phyloP scores from a whole-genome alignment of 1,284 basidiomycete species.

The Phenoliferia sp. region DNA sequence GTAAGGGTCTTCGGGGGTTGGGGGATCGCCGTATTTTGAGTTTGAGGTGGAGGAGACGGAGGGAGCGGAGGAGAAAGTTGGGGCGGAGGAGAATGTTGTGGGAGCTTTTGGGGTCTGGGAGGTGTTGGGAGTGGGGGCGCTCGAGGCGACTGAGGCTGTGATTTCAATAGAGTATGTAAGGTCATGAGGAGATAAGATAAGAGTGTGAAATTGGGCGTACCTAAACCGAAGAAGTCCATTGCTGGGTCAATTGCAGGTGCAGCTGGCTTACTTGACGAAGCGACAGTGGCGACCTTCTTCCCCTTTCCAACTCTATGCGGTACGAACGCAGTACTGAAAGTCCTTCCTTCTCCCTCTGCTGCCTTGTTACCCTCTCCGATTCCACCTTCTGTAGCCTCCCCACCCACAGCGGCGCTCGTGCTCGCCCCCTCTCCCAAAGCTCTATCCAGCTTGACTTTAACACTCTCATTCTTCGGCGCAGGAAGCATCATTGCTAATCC shows the following conservation, averaged over 20 bases:
- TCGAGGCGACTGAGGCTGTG: conserved; percentile 1
- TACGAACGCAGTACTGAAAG: conserved; percentile 11
- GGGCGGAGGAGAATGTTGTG: conserved; percentile 10
- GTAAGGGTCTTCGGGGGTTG: conserved; percentile 32
- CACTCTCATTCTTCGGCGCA: conserved; percentile 25
- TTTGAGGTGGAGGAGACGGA: background rate
- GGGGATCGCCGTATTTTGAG: conserved; percentile 8
- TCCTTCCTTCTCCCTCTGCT: background rate
- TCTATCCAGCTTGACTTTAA: background rate
- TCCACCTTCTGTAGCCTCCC: background rate
- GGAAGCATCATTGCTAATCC: conserved; percentile 30
- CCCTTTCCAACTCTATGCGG: conserved; percentile 22
- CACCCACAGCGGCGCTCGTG: background rate
- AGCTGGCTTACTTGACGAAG: background rate
- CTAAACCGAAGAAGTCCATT: conserved; percentile 30
- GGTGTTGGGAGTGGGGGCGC: conserved; percentile 9
- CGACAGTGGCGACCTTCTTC: conserved; percentile 7
- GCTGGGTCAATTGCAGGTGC: conserved; percentile 5
- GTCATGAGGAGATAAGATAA: background rate
- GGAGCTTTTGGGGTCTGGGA: conserved; percentile 11
- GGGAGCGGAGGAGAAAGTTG: background rate
- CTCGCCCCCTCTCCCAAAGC: conserved; percentile 3
- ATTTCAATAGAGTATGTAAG: background rate
- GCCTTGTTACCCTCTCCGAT: background rate
- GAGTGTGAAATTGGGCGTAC: conserved; percentile 3